phyloP scores from a whole-genome alignment of 2,329 filamentous ascomycete species.

The Myriosclerotinia duriaeana region DNA sequence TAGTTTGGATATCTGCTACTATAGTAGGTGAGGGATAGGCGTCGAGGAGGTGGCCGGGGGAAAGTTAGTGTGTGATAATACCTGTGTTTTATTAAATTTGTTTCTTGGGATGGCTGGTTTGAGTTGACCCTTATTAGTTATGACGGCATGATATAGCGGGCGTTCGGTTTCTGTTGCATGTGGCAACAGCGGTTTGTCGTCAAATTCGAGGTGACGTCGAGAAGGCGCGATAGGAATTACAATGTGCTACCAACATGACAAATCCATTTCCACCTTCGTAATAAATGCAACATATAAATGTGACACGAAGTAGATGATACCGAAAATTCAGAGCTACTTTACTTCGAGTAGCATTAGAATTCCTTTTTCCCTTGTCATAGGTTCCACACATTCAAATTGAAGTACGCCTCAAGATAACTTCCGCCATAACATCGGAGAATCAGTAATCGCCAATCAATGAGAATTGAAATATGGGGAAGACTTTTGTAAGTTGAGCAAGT shows the following conservation, averaged over 20 bases:
- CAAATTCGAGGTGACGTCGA: background rate
- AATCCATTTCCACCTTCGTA: background rate
- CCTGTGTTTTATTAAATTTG: background rate
- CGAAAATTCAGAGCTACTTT: background rate
- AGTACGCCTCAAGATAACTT: background rate
- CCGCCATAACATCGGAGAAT: background rate
- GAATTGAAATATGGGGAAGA: background rate
- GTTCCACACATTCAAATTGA: background rate
- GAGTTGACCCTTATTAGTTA: background rate
- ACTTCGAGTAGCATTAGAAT: background rate
- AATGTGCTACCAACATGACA: conserved; percentile 3
- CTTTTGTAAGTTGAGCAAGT: background rate
- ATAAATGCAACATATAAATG: conserved; percentile 2
- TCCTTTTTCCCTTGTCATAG: background rate
- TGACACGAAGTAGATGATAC: background rate
- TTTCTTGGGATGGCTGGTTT: background rate
- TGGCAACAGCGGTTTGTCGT: background rate
- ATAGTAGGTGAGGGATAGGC: background rate
- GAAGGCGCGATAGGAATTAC: background rate
- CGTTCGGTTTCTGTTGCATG: background rate
- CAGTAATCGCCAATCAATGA: background rate
- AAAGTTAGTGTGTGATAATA: background rate
- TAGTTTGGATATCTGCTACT: background rate
- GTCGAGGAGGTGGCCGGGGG: too few species aligned
- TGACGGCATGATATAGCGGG: background rate